Conservation (phyloP, 2,329 filamentous ascomycete genomes). For the Neofusicoccum parvum region DNA sequence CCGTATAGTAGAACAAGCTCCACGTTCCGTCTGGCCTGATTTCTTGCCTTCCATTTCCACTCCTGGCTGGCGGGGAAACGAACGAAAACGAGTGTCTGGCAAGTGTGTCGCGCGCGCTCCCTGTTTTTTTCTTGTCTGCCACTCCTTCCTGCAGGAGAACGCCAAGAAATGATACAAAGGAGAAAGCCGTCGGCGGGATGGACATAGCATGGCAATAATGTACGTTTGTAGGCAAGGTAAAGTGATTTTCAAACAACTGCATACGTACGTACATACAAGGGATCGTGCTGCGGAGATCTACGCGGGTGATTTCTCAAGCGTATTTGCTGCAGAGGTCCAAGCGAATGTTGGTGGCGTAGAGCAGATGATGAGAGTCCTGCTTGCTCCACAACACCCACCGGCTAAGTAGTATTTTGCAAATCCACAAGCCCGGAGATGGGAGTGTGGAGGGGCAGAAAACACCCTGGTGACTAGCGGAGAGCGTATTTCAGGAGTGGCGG, state of each 20-base stretch:
- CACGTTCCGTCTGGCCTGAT: too few relatives aligned
- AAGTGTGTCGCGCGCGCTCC: too few relatives aligned
- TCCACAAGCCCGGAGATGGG: background rate
- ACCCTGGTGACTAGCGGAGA: background rate
- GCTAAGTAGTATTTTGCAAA: background rate
- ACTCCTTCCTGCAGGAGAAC: too few relatives aligned
- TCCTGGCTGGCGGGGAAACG: too few relatives aligned
- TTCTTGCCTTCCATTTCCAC: too few relatives aligned
- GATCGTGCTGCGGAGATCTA: background rate
- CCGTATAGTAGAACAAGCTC: background rate
- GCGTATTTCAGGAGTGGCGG: background rate
- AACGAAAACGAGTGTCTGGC: too few relatives aligned
- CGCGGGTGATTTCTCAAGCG: conserved; percentile 7
- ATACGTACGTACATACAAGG: background rate
- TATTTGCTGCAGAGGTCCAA: background rate
- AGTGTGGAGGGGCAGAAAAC: background rate
- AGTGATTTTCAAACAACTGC: background rate
- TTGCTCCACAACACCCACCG: background rate
- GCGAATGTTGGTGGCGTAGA: conserved; percentile 8
- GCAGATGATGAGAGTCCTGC: conserved; percentile 7
- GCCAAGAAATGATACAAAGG: too few relatives aligned
- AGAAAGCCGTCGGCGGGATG: too few relatives aligned
- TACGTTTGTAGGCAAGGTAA: background rate
- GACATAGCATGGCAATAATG: background rate
- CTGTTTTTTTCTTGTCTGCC: too few relatives aligned